phyloP scores from a whole-genome alignment of 805 yeast species.

The Ascoidea rubescens region DNA sequence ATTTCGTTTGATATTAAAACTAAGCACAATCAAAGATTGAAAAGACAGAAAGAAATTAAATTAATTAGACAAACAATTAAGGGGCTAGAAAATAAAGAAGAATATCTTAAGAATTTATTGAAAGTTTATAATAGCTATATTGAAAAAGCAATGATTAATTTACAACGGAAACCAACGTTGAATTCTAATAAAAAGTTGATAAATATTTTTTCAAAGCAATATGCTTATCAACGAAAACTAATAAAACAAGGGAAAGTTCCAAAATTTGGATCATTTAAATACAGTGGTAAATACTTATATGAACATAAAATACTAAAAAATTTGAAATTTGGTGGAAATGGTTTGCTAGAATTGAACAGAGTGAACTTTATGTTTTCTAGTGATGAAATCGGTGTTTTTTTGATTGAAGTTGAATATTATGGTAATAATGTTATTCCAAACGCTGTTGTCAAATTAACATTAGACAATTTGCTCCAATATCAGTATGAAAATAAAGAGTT shows the following conservation, averaged over 20 bases:
- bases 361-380: constrained; percentile 63
- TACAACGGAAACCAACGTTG: constrained; percentile 21
- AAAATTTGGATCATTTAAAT: constrained; percentile 62
- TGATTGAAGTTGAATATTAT: constrained; percentile 47
- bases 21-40: constrained; percentile 23
- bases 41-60: constrained; percentile 20
- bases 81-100: constrained; percentile 23
- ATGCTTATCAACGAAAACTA: constrained; percentile 57
- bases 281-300: constrained; percentile 56
- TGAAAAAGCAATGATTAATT: constrained; percentile 26
- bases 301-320: constrained; percentile 58
- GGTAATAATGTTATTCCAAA: not conserved
- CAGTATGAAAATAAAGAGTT: constrained; percentile 55
- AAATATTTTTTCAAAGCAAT: constrained; percentile 31
- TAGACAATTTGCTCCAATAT: constrained; percentile 56
- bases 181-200: constrained; percentile 5
- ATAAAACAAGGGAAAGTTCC: constrained; percentile 54
- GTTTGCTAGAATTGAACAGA: constrained; percentile 1
- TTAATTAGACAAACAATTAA: constrained; percentile 19
- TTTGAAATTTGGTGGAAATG: constrained; percentile 21
- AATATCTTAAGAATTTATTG: constrained; percentile 21
- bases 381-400: constrained; percentile 56
- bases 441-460: constrained; percentile 33
- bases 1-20: constrained; percentile 63
- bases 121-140: constrained; percentile 28